Conservation (phyloP, 768 basidiomycete genomes). For the Neoboletus magnificus region DNA sequence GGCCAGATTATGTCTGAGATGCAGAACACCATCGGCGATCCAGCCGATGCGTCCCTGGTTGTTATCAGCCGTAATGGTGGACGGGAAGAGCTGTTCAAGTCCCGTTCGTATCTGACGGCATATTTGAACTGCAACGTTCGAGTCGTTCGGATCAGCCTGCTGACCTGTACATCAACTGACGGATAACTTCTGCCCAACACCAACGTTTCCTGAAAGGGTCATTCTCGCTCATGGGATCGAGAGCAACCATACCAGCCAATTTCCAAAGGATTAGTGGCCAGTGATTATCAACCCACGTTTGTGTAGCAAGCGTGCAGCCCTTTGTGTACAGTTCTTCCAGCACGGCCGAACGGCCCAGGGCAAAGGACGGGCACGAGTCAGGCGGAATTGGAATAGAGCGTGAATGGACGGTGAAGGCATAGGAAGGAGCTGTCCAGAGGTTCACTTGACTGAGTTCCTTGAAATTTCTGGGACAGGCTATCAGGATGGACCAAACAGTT, state of each 20-base stretch:
- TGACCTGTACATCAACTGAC: conserved; percentile 85
- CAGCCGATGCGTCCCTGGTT: conserved; percentile 77
- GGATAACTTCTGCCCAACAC: conserved; percentile 79
- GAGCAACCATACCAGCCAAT: conserved; percentile 74
- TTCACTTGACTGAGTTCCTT: conserved; percentile 53
- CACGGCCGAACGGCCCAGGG: conserved; percentile 52
- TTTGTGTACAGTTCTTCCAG: conserved; percentile 48
- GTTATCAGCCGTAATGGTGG: conserved; percentile 79
- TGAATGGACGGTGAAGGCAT: conserved; percentile 49
- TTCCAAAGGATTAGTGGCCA: conserved; percentile 95
- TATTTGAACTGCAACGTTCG: not conserved
- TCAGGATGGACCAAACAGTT: not conserved
- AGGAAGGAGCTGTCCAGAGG: conserved; percentile 53
- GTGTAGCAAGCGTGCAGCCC: conserved; percentile 68
- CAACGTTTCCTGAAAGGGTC: conserved; percentile 55
- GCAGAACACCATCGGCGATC: conserved; percentile 80
- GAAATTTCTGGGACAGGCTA: conserved; percentile 40
- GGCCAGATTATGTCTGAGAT: conserved; percentile 70
- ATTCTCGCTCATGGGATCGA: conserved; percentile 61
- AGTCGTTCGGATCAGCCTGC: conserved; percentile 8
- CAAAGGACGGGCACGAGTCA: conserved; percentile 17
- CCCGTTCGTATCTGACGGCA: conserved; percentile 75
- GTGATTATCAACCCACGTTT: conserved; percentile 88
- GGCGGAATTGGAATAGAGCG: conserved; percentile 25
- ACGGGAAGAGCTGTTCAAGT: conserved; percentile 72